These are phyloP conservation scores for Coniochaeta hoffmannii DNA, from an alignment of 2,329 filamentous ascomycete species.

Conservation along the genomic window DNA sequence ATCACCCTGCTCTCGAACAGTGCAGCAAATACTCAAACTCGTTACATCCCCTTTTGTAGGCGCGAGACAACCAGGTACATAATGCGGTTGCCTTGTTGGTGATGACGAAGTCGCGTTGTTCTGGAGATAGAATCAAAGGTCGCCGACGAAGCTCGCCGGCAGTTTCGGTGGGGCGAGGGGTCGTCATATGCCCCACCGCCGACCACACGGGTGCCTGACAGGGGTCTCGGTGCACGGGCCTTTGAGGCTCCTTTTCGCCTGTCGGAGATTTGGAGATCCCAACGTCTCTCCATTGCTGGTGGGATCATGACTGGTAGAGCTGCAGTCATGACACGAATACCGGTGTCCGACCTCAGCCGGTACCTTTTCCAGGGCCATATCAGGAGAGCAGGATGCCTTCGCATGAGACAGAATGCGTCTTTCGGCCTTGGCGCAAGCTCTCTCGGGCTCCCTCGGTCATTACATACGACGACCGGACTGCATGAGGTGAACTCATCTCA, in stretches of 20 bases:
- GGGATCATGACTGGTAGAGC: no score
- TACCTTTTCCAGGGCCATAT: slow-evolving; percentile 42
- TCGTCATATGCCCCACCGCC: not conserved
- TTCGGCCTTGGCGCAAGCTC: not conserved
- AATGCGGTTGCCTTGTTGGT: not conserved
- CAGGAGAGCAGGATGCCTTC: slow-evolving; percentile 29
- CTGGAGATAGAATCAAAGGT: not conserved
- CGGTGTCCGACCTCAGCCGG: slow-evolving; percentile 35
- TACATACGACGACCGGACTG: not conserved
- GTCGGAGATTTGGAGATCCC: not conserved
- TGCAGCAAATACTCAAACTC: not conserved
- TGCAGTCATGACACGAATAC: slow-evolving; percentile 33
- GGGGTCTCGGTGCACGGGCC: not conserved
- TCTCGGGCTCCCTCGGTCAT: not conserved
- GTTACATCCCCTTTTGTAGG: not conserved
- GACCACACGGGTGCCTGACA: not conserved
- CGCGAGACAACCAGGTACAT: not conserved
- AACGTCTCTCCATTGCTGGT: no score
- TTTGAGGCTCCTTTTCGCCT: not conserved
- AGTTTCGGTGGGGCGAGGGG: not conserved
- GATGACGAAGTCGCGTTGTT: not conserved
- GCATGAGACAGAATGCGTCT: not conserved
- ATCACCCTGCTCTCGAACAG: not conserved
- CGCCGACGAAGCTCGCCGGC: not conserved
- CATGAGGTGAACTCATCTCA: not conserved